Conservation (phyloP, 2,329 filamentous ascomycete genomes). For the Raffaelea ambrosiae region DNA sequence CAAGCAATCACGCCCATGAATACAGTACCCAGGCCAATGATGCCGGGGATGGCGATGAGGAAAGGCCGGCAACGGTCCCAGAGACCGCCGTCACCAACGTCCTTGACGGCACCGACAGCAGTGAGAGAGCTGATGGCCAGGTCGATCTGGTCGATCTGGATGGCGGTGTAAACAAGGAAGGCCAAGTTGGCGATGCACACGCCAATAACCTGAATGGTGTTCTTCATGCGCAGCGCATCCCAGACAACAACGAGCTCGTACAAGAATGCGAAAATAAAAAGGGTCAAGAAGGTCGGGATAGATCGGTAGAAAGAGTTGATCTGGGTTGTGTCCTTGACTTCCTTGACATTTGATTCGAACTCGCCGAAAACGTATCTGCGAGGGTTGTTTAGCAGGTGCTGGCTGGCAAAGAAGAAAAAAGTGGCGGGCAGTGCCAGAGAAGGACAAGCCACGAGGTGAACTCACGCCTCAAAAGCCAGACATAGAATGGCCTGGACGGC, state of each 20-base stretch:
- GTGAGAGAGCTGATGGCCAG: constrained; percentile 56
- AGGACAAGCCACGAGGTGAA: constrained; percentile 13
- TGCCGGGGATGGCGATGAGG: constrained; percentile 74
- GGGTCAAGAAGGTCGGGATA: constrained; percentile 88
- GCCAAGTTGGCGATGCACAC: constrained; percentile 88
- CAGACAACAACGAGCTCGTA: constrained; percentile 87
- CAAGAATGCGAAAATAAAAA: constrained; percentile 95
- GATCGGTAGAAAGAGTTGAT: constrained; percentile 53
- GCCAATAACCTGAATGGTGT: constrained; percentile 97
- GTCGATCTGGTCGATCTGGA: constrained; percentile 85
- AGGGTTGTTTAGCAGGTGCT: background rate
- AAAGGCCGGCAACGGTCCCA: constrained; percentile 66
- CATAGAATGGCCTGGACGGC: constrained; percentile 70
- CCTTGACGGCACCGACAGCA: constrained; percentile 32
- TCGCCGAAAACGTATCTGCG: constrained; percentile 78
- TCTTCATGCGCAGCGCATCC: constrained; percentile 89
- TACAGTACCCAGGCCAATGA: constrained; percentile 70
- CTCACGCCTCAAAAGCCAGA: constrained; percentile 79
- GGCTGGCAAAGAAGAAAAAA: background rate
- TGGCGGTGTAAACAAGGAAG: constrained; percentile 83
- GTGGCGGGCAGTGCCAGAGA: background rate
- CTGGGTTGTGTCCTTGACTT: constrained; percentile 31
- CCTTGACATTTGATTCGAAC: constrained; percentile 59
- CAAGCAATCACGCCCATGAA: constrained; percentile 71
- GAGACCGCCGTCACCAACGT: constrained; percentile 32